Conservation (phyloP, 345 rosid species). For the Acer negundo region DNA sequence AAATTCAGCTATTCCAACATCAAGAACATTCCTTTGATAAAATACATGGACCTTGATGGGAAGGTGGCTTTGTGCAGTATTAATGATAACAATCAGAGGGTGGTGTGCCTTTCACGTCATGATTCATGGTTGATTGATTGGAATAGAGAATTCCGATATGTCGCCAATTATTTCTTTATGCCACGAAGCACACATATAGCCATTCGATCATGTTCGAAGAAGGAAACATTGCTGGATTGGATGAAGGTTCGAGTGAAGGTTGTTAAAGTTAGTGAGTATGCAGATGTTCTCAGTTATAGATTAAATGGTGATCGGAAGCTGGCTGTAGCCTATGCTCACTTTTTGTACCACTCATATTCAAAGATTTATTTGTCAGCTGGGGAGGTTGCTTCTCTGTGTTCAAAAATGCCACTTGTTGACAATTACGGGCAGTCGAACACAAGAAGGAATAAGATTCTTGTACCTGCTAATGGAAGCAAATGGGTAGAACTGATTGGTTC, state of each 20-base stretch:
- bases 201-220: constrained; percentile 20
- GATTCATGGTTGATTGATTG: constrained; percentile 58
- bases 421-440: constrained; percentile 39
- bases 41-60: constrained; percentile 44
- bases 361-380: constrained; percentile 19
- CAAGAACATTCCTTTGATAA: constrained; percentile 47
- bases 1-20: constrained; percentile 36
- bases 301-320: constrained; percentile 37
- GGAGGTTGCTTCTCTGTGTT: constrained; percentile 33
- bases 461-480: constrained; percentile 66
- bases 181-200: constrained; percentile 46
- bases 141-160: constrained; percentile 48
- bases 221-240: constrained; percentile 42
- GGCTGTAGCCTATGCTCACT: constrained; percentile 53
- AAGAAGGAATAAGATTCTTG: constrained; percentile 42
- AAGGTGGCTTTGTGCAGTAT: constrained; percentile 37
- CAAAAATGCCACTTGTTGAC: constrained; percentile 57
- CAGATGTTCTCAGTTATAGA: constrained; percentile 19
- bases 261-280: constrained; percentile 28
- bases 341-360: constrained; percentile 46
- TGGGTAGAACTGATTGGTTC: constrained; percentile 58
- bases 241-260: constrained; percentile 26
- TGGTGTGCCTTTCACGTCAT: constrained; percentile 26
- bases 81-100: not conserved
- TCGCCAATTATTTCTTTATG: constrained; percentile 37